Percentiles rank a stretch among this genome's conserved stretches.
phyloP scores from a whole-genome alignment of 768 basidiomycete species.

The Harrya chromipes region DNA sequence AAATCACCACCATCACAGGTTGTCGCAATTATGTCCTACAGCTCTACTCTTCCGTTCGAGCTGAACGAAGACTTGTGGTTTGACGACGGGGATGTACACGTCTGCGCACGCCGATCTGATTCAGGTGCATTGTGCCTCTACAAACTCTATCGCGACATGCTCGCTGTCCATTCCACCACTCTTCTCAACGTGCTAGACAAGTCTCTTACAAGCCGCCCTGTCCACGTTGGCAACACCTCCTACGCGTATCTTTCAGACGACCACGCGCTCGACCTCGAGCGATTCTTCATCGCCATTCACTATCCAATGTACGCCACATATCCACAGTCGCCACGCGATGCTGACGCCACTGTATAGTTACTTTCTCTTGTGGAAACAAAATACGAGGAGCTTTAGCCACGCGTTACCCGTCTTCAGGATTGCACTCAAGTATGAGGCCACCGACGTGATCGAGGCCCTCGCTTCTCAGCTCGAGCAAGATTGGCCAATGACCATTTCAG shows the following conservation, averaged over 20 bases:
- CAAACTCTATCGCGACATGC: conserved; percentile 4
- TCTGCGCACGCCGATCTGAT: conserved; percentile 5
- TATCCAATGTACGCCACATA: conserved; percentile 1
- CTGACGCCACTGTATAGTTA: not conserved
- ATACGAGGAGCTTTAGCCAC: not conserved
- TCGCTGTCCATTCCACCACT: conserved; percentile 1
- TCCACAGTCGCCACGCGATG: not conserved
- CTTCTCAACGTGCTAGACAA: not conserved
- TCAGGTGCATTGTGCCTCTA: conserved; percentile 5
- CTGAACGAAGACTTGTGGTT: conserved; percentile 4
- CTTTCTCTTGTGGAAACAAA: conserved; percentile 2
- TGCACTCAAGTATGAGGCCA: conserved; percentile 4
- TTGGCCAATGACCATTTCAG: conserved; percentile 3
- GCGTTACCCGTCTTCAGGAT: conserved; percentile 2
- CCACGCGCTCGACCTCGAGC: conserved; percentile 6
- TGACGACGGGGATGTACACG: conserved; percentile 2
- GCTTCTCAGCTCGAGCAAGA: conserved; percentile 8
- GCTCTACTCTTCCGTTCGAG: not conserved
- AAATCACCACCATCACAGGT: not conserved
- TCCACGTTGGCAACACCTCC: not conserved
- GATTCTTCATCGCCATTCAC: not conserved
- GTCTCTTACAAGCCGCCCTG: not conserved
- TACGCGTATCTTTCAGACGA: conserved; percentile 3
- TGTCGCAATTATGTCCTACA: not conserved
- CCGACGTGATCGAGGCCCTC: conserved; percentile 1